Percentiles rank a stretch among this genome's conserved stretches.
These are phyloP conservation scores for Davidsoniella eucalypti DNA, from an alignment of 2,329 filamentous ascomycete species.

Conservation along the genomic window DNA sequence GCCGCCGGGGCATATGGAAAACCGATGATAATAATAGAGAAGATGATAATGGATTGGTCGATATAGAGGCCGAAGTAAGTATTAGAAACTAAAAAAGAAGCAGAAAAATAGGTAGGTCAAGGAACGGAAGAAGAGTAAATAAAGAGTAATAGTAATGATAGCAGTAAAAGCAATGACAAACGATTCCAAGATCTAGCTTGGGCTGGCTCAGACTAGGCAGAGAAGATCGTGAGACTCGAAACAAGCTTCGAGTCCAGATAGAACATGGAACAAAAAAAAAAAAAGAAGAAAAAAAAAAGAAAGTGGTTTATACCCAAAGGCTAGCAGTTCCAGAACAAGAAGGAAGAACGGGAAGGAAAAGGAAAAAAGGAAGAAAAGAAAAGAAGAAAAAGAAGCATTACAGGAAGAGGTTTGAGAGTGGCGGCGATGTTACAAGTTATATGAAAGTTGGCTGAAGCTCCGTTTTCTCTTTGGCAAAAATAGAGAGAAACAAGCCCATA, in stretches of 20 bases:
- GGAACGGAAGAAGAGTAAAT: not conserved
- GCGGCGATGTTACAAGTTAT: constrained; percentile 5
- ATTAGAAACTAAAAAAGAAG: not conserved
- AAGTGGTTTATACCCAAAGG: not conserved
- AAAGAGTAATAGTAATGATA: not conserved
- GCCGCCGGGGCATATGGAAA: constrained; percentile 6
- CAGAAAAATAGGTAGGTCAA: not conserved
- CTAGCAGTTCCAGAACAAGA: not conserved
- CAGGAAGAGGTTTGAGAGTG: not conserved
- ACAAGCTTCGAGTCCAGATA: not conserved
- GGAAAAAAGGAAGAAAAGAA: constrained; percentile 1
- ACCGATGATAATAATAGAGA: not conserved
- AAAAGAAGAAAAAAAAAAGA: constrained; percentile 2
- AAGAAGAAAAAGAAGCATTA: not conserved
- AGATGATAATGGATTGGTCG: not conserved
- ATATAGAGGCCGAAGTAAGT: not conserved
- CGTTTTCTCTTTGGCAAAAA: not conserved
- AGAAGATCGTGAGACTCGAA: not conserved
- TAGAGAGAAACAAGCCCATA: too few relatives aligned
- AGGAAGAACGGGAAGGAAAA: not conserved
- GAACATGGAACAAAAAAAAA: not conserved
- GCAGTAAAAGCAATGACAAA: not conserved
- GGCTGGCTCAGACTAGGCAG: too few relatives aligned
- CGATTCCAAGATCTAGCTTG: not conserved
- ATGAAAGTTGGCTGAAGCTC: not conserved